Base-by-base conservation (phyloP, 768 basidiomycete species). In the Mycena metata region DNA sequence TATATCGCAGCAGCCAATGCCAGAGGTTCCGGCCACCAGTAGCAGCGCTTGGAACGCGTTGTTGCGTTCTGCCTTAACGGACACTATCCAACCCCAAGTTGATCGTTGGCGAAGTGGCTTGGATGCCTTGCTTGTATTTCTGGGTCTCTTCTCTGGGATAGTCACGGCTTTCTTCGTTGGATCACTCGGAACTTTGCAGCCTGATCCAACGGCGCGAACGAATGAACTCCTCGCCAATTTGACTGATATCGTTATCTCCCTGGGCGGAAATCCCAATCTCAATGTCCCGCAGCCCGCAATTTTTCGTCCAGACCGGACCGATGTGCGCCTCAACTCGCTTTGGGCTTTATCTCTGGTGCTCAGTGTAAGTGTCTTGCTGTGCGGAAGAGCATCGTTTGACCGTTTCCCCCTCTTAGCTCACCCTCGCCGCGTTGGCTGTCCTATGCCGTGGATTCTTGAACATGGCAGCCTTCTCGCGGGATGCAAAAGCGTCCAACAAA, bases 1-100 rank as follows among this genome's bases (percentile, higher is more conserved):
- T 24, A 61, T 36, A 41, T 70, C 69, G 6, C 67, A 69, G 52
- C 7, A 70, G 13, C 69, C 64, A 3, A 70, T 70, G 0, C 69
- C 70, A 13, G 64, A 73, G 39, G 71, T 72, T 16, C 73, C 71
- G 0, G 71, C 73, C 17, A 66, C 67, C 6, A 74, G 73, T 51
- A 59, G 66, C 49, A 70, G 68, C 21, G 73, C 73, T 7, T 74
- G 73, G 73, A 69, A 70, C 47, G 71, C 73, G 13, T 33, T 74
- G 33, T 55, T 74, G 0, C 46, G 60, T 1, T 74, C 73, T 1
- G 60, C 67, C 2, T 15, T 64, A 23, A 21, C 54, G 8, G 58
- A 66, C 39, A 23, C n/a, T 1, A 57, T 66, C n/a, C 16, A 9
- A 36, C 72, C 72, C 9, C 51, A 63, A 24, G 55, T 66, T 17